These are phyloP conservation scores for Trichophaea hybrida DNA, from an alignment of 2,329 filamentous ascomycete species.

Conservation along the genomic window DNA sequence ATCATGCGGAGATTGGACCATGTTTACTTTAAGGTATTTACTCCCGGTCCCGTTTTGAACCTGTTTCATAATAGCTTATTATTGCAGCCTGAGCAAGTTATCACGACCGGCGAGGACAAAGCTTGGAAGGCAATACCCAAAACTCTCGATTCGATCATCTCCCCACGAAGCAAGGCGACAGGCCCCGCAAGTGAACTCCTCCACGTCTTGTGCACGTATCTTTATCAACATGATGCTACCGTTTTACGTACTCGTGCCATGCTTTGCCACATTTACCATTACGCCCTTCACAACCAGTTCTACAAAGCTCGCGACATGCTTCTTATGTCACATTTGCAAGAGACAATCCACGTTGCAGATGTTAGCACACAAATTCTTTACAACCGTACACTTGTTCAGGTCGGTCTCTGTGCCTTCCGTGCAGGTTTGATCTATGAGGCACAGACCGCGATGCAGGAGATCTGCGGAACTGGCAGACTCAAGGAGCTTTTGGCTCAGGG, in stretches of 20 bases:
- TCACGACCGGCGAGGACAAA: conserved; percentile 86
- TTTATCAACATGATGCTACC: conserved; percentile 81
- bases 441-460: conserved; percentile 93
- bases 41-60: background rate
- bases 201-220: conserved; percentile 79
- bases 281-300: conserved; percentile 93
- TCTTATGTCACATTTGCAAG: conserved; percentile 97
- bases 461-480: conserved; percentile 91
- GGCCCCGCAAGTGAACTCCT: conserved; percentile 62
- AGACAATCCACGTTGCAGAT: conserved; percentile 93
- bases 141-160: conserved; percentile 61
- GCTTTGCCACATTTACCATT: conserved; percentile 97
- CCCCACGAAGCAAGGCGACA: conserved; percentile 48
- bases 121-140: conserved; percentile 70
- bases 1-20: conserved; percentile 92
- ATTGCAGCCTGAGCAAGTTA: conserved; percentile 64
- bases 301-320: conserved; percentile 98
- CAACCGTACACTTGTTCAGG: conserved; percentile 94
- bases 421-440: conserved; percentile 94
- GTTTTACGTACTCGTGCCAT: conserved; percentile 87
- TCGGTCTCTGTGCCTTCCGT: conserved; percentile 95
- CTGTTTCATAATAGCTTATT: conserved; percentile 22
- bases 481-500: conserved; percentile 97
- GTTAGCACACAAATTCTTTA: conserved; percentile 95
- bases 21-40: conserved; percentile 81